A percentile compares a stretch with the other conserved stretches of the same genome.
These are phyloP conservation scores for Ophiostoma tasmaniense DNA, from an alignment of 2,329 filamentous ascomycete species.

Conservation along the genomic window DNA sequence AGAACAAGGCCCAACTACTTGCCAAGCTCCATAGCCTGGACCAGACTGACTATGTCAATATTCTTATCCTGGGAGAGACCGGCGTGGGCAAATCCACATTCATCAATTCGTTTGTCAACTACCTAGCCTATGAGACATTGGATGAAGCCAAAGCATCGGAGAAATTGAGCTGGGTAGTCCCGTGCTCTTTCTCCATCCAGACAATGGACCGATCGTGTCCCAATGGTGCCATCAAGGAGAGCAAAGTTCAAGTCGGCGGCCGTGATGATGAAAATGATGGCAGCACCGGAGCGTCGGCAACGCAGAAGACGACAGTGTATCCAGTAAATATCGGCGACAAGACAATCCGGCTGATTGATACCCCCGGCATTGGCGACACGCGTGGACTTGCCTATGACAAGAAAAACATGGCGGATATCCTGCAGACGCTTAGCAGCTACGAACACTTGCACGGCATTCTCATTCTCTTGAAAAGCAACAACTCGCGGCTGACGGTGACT, in stretches of 20 bases:
- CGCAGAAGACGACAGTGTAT: conserved; percentile 30
- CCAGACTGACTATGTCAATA: conserved; percentile 30
- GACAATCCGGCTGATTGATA: conserved; percentile 34
- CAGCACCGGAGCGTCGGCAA: conserved; percentile 29
- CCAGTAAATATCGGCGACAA: conserved; percentile 25
- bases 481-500: conserved; percentile 29
- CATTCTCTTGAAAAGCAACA: conserved; percentile 36
- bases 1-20: neutral
- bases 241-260: conserved; percentile 26
- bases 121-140: conserved; percentile 31
- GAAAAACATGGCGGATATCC: conserved; percentile 34
- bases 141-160: conserved; percentile 31
- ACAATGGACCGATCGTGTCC: conserved; percentile 24
- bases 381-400: conserved; percentile 31
- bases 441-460: conserved; percentile 34
- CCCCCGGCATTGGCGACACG: conserved; percentile 36
- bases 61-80: conserved; percentile 39
- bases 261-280: conserved; percentile 29
- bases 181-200: conserved; percentile 32
- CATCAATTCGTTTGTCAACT: conserved; percentile 29
- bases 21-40: conserved; percentile 19
- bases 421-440: conserved; percentile 28
- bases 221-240: conserved; percentile 24
- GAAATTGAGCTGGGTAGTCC: conserved; percentile 30
- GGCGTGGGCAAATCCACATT: conserved; percentile 40